Evolutionary conservation across 2,329 filamentous ascomycete species (phyloP).

Genomic region (Microdochium paspali): DNA sequence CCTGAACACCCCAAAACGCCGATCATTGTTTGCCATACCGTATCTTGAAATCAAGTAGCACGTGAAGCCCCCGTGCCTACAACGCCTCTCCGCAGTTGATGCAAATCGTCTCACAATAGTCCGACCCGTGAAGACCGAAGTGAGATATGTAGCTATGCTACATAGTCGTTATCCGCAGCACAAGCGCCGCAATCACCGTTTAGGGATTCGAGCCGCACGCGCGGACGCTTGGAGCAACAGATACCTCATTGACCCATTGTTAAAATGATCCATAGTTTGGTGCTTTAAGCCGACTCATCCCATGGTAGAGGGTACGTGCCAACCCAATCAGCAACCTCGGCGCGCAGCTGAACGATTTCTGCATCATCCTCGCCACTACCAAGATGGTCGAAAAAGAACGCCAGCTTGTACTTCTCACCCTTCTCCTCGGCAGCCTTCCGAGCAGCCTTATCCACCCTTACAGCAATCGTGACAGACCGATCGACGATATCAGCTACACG

Average conservation of each 20-base stretch:
- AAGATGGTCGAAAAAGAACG: conserved; percentile 58
- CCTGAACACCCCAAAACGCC: too few species aligned
- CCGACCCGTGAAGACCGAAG: too few species aligned
- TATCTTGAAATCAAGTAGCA: too few species aligned
- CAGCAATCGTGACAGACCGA: conserved; percentile 69
- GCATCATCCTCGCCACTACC: conserved; percentile 57
- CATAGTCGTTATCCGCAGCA: too few species aligned
- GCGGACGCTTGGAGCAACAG: too few species aligned
- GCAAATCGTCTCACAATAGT: too few species aligned
- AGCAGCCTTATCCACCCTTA: conserved; percentile 64
- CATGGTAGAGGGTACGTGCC: conserved; percentile 65
- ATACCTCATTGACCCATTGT: background rate
- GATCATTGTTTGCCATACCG: too few species aligned
- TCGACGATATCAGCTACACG: conserved; percentile 81
- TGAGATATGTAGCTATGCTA: too few species aligned
- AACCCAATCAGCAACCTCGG: conserved; percentile 72
- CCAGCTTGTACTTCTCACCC: conserved; percentile 58
- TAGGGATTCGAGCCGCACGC: too few species aligned
- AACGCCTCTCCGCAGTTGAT: too few species aligned
- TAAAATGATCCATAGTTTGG: background rate
- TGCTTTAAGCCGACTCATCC: conserved; percentile 23
- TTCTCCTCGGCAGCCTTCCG: conserved; percentile 59
- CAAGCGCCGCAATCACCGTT: too few species aligned
- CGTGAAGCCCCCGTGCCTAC: too few species aligned
- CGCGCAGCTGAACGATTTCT: conserved; percentile 64